A percentile compares a stretch with the other conserved stretches of the same genome.
phyloP scores from a whole-genome alignment of 805 yeast species.

The Kazachstania psychrophila region DNA sequence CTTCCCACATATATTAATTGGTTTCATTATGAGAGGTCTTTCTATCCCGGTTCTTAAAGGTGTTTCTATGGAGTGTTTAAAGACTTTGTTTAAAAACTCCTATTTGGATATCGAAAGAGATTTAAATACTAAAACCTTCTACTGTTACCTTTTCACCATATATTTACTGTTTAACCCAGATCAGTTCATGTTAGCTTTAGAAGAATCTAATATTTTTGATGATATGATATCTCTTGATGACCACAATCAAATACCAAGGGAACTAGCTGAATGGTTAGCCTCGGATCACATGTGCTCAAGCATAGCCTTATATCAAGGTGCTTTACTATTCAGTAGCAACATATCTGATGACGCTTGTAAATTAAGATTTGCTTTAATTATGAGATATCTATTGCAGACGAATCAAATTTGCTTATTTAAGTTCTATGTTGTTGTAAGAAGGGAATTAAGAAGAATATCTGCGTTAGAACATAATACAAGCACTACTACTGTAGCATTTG shows the following conservation, averaged over 20 bases:
- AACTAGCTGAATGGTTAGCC: conserved; percentile 24
- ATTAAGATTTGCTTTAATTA: conserved; percentile 27
- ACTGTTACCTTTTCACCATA: conserved; percentile 25
- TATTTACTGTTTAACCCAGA: conserved; percentile 31
- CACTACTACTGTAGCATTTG: conserved; percentile 26
- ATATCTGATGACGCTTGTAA: conserved; percentile 31
- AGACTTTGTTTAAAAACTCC: conserved; percentile 36
- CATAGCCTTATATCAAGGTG: conserved; percentile 30
- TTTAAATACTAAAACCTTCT: conserved; percentile 6
- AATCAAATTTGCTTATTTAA: conserved; percentile 28
- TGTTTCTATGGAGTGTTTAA: conserved; percentile 37
- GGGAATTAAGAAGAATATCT: conserved; percentile 21
- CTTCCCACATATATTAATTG: conserved; percentile 42
- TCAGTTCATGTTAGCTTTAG: conserved; percentile 28
- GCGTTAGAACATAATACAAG: conserved; percentile 21
- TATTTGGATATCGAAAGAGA: conserved; percentile 26
- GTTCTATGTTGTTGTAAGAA: conserved; percentile 24
- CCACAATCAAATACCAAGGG: conserved; percentile 31
- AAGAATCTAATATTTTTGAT: conserved; percentile 29
- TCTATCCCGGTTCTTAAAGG: conserved; percentile 47
- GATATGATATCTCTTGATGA: conserved; percentile 27
- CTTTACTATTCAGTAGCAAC: conserved; percentile 26
- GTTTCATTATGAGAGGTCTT: conserved; percentile 45
- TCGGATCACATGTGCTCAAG: conserved; percentile 24
- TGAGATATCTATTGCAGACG: conserved; percentile 26